These are phyloP conservation scores for Cytospora paraplurivora DNA, from an alignment of 2,329 filamentous ascomycete genomes.

Conservation along the genomic window DNA sequence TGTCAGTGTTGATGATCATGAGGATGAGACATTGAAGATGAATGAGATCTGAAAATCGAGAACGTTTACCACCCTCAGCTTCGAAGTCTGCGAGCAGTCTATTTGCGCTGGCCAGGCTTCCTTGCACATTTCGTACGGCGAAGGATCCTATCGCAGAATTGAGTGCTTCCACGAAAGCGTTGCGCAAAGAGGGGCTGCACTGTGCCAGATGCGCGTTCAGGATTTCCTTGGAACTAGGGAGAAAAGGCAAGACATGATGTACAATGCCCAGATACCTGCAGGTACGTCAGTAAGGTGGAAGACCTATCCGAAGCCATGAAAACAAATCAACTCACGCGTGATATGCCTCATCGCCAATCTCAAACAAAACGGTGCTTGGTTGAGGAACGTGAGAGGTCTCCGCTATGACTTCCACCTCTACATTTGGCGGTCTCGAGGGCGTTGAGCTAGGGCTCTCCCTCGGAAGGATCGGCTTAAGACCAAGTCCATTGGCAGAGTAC, in stretches of 20 bases:
- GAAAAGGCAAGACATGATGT: constrained; percentile 67
- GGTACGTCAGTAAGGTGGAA: constrained; percentile 1
- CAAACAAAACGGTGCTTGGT: constrained; percentile 33
- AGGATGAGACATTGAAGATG: constrained; percentile 69
- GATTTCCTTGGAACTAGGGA: constrained; percentile 59
- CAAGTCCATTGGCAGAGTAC: constrained; percentile 47
- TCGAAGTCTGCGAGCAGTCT: constrained; percentile 57
- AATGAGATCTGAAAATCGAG: constrained; percentile 51
- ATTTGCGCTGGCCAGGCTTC: constrained; percentile 47
- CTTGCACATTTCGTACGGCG: constrained; percentile 39
- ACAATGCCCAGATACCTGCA: constrained; percentile 64
- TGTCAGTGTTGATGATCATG: constrained; percentile 66
- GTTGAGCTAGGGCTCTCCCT: constrained; percentile 32
- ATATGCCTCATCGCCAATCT: constrained; percentile 49
- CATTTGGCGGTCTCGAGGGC: constrained; percentile 9
- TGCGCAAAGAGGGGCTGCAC: constrained; percentile 58
- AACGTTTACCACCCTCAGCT: constrained; percentile 42
- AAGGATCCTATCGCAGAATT: constrained; percentile 61
- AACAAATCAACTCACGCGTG: constrained; percentile 44
- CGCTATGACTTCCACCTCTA: constrained; percentile 16
- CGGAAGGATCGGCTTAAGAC: constrained; percentile 47
- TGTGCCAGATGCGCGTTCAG: constrained; percentile 58
- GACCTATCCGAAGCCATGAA: too few relatives aligned
- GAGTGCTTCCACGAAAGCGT: constrained; percentile 67
- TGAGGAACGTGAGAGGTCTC: constrained; percentile 11